A percentile compares a stretch with the other conserved stretches of the same genome.
Evolutionary conservation across 768 basidiomycete genomes (phyloP).

Genomic region (Clavulina sp.): DNA sequence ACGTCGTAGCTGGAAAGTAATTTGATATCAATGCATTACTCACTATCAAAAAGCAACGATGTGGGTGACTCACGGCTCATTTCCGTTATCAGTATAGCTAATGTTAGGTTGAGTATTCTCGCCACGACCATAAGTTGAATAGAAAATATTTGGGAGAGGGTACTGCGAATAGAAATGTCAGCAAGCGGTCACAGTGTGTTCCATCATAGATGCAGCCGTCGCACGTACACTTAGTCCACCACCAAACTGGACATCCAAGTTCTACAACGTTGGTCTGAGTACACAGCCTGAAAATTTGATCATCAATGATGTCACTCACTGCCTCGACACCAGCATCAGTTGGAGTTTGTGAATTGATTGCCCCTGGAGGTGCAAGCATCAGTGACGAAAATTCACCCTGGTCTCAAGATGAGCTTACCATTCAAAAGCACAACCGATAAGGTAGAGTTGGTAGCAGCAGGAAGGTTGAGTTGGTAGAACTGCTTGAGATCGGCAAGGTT

Average conservation of each 20-base stretch:
- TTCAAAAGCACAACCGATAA: not conserved
- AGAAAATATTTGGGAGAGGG: too few relatives aligned
- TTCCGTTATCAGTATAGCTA: not conserved
- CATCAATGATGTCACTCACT: too few relatives aligned
- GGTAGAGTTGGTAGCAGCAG: not conserved
- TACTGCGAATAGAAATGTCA: not conserved
- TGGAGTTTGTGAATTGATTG: not conserved
- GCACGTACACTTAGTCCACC: not conserved
- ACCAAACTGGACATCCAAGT: not conserved
- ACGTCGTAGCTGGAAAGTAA: not conserved
- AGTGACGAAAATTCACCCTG: not conserved
- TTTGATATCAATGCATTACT: too few relatives aligned
- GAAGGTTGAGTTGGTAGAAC: not conserved
- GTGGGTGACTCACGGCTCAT: constrained; percentile 1
- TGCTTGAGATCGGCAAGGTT: constrained; percentile 37
- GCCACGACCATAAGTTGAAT: not conserved
- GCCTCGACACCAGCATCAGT: not conserved
- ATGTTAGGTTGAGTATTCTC: not conserved
- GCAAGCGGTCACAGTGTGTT: not conserved
- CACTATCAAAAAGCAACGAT: too few relatives aligned
- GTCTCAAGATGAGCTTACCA: not conserved
- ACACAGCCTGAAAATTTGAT: not conserved
- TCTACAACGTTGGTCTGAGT: not conserved
- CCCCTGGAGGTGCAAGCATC: not conserved
- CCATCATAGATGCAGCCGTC: too few relatives aligned